Base-by-base conservation (phyloP, 148 eudicot genomes). In the Rhododendron henanense region DNA sequence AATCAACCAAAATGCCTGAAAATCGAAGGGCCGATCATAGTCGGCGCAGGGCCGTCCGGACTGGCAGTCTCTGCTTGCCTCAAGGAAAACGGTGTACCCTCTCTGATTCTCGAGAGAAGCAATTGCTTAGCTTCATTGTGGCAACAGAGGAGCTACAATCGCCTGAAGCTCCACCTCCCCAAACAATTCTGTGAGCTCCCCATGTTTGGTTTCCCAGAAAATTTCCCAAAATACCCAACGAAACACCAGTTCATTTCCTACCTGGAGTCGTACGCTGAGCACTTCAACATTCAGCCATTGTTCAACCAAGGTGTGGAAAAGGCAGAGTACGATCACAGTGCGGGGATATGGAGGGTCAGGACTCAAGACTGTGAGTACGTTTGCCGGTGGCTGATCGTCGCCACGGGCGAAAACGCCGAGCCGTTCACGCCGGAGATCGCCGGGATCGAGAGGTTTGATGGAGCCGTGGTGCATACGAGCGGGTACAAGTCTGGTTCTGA, bases 31-130 rank as follows among this genome's bases (percentile, higher is more conserved):
- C 95, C 99, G 4, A 95, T 97, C 81, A 93, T 97, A 13, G 89
- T 97, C 2, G 99, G 99, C 0, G 99, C 98, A 63, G 99, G 99
- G 0, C 99, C 99, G 1, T 97, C 99, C 5, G 99, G 99, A 1
- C 86, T 97, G 67, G 99, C 99, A 47, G 90, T 90, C 15, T 87
- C 96, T 8, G 99, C 99, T 23, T 95, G 99, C 74, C 87, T 97
- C 1, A 87, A 88, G 85, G 39, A 88, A 87, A 91, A 90, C 13
- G 93, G 92, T 8, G 88, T 95, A 13, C 90, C 96, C 2, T 95
- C 94, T 1, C 39, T 95, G 10, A 90, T 97, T 55, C 96, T 97
- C 1, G 99, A 97, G 83, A 88, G 98, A 59, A 88, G 94, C 71
- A 89, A 94, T 35, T 97, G 99, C 83, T 91, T 97, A 81, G 99